Evolutionary conservation across 306 rosid genomes (phyloP).

Genomic region (Cucurbita argyrosperma): DNA sequence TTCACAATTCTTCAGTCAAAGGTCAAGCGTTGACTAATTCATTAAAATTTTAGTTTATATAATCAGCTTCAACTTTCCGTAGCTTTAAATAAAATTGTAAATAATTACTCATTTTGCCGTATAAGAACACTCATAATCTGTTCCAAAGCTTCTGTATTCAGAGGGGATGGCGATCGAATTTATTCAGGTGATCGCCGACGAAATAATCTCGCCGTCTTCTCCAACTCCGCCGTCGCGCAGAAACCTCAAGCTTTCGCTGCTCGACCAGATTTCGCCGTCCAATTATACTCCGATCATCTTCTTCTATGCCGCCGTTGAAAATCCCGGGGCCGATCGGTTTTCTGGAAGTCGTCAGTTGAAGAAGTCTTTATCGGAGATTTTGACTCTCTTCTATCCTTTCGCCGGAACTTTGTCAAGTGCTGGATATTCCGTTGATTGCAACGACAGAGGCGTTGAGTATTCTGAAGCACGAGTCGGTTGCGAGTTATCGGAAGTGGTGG

Average conservation of each 20-base stretch:
- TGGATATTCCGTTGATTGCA: constrained; percentile 10
- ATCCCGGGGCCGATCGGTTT: neutral
- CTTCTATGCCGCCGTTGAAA: neutral
- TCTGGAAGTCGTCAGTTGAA: neutral
- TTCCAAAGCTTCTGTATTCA: neutral
- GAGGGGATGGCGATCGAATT: neutral
- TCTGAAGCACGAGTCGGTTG: constrained; percentile 7
- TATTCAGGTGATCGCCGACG: constrained; percentile 6
- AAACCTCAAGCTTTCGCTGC: constrained; percentile 21
- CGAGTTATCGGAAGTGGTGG: neutral
- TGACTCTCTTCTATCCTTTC: constrained; percentile 10
- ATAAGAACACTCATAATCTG: neutral
- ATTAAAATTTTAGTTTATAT: neutral
- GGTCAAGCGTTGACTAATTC: neutral
- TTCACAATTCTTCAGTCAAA: neutral
- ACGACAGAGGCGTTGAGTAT: constrained; percentile 12
- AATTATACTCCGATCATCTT: constrained; percentile 23
- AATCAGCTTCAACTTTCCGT: neutral
- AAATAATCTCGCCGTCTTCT: constrained; percentile 23
- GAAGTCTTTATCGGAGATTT: constrained; percentile 9
- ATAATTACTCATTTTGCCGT: neutral
- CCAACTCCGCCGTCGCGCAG: constrained; percentile 23
- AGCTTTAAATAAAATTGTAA: neutral
- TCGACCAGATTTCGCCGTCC: constrained; percentile 23
- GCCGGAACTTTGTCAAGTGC: constrained; percentile 10